Evolutionary conservation across 257 asterid species (phyloP).

Genomic region (Gentiana straminea): DNA sequence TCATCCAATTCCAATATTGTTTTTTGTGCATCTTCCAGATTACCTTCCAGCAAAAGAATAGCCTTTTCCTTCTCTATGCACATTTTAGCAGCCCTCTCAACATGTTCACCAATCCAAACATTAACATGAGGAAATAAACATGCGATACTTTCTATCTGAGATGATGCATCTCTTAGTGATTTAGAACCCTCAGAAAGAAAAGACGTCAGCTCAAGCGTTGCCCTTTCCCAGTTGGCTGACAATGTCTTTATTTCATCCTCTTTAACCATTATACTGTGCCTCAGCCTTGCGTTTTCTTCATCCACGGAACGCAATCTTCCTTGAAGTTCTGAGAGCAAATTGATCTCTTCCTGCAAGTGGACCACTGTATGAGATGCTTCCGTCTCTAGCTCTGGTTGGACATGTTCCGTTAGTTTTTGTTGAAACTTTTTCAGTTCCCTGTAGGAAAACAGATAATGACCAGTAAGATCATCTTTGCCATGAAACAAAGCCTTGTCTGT

Average conservation of each 20-base stretch:
- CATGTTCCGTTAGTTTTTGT: conserved; percentile 23
- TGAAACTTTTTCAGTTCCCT: conserved; percentile 46
- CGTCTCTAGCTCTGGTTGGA: conserved; percentile 51
- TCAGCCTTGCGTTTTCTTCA: conserved; percentile 49
- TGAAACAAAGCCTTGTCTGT: too few species aligned
- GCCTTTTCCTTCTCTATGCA: conserved; percentile 70
- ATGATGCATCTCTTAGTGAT: conserved; percentile 60
- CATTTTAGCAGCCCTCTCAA: conserved; percentile 60
- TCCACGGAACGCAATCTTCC: conserved; percentile 42
- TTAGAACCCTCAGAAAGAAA: conserved; percentile 73
- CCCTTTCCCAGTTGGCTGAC: conserved; percentile 77
- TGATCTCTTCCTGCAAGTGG: conserved; percentile 64
- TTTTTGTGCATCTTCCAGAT: conserved; percentile 69
- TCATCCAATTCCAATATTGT: conserved; percentile 56
- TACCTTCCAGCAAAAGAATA: conserved; percentile 46
- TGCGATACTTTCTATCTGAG: conserved; percentile 55
- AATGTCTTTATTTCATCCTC: conserved; percentile 45
- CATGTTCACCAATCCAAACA: conserved; percentile 53
- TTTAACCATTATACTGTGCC: conserved; percentile 43
- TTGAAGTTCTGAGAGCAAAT: conserved; percentile 42
- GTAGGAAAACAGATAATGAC: neutral
- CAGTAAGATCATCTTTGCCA: too few species aligned
- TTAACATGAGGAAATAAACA: conserved; percentile 51
- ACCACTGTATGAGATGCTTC: conserved; percentile 58
- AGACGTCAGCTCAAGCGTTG: conserved; percentile 67